phyloP scores from a whole-genome alignment of 129 eudicot genomes.

The Flaveria brownii region DNA sequence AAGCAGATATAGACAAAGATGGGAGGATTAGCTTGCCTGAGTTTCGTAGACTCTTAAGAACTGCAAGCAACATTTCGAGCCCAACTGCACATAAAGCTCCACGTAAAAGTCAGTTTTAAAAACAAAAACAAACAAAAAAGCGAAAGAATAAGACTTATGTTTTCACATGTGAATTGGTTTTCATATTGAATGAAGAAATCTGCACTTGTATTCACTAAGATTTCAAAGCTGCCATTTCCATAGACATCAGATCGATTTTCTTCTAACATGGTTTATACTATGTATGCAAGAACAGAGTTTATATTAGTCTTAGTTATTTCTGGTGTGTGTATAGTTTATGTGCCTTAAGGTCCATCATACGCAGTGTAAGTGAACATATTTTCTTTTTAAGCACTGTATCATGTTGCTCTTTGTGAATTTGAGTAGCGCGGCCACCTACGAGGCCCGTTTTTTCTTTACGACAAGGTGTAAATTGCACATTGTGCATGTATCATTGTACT shows the following conservation, averaged over 20 bases:
- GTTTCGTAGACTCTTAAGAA: conserved; percentile 81
- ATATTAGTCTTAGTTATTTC: conserved; percentile 17
- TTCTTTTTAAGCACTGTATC: not conserved
- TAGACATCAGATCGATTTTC: conserved; percentile 14
- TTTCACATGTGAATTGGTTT: conserved; percentile 28
- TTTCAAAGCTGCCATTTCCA: conserved; percentile 24
- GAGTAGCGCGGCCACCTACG: too few species aligned
- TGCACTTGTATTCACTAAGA: conserved; percentile 7
- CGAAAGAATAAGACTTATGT: conserved; percentile 7
- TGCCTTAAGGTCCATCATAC: not conserved
- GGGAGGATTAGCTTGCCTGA: conserved; percentile 85
- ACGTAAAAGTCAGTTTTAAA: conserved; percentile 18
- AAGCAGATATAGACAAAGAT: conserved; percentile 93
- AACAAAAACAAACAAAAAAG: not conserved
- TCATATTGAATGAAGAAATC: conserved; percentile 20
- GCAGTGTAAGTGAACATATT: not conserved
- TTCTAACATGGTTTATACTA: conserved; percentile 2
- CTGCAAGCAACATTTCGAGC: conserved; percentile 65
- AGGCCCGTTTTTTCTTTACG: not conserved
- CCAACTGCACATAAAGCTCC: conserved; percentile 40
- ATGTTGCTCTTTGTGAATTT: not conserved
- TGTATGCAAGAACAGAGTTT: conserved; percentile 27
- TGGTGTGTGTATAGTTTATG: conserved; percentile 18
- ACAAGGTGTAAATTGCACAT: not conserved
- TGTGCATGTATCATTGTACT: not conserved